phyloP scores from a whole-genome alignment of 345 rosid species.

The Camelina neglecta region DNA sequence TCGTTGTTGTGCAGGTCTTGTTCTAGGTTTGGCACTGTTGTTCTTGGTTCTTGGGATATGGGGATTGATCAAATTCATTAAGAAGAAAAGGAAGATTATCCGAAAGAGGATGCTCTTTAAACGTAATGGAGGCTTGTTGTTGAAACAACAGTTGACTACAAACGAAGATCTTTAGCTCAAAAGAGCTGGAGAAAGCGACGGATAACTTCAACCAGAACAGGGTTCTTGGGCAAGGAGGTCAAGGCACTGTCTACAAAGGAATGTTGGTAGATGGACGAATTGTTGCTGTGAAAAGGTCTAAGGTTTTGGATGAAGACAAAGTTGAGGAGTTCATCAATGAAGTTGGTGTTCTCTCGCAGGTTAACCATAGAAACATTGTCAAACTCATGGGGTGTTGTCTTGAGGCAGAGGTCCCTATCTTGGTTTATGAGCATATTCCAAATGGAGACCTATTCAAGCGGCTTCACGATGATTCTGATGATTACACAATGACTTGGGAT shows the following conservation, averaged over 20 bases:
- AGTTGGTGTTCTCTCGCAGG: slow-evolving; percentile 53
- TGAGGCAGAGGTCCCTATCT: slow-evolving; percentile 53
- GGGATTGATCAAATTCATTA: slow-evolving; percentile 31
- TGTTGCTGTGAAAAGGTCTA: slow-evolving; percentile 57
- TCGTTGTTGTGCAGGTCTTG: slow-evolving; percentile 14
- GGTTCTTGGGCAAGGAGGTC: slow-evolving; percentile 42
- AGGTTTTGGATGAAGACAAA: slow-evolving; percentile 47
- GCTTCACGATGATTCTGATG: slow-evolving; percentile 38
- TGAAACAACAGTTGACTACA: slow-evolving; percentile 43
- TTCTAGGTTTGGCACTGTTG: slow-evolving; percentile 14
- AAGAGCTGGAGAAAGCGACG: slow-evolving; percentile 43
- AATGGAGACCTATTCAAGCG: slow-evolving; percentile 53
- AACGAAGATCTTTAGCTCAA: slow-evolving; percentile 35
- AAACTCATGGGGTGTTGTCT: slow-evolving; percentile 59
- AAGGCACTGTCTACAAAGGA: slow-evolving; percentile 57
- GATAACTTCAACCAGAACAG: slow-evolving; percentile 36
- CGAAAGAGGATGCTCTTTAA: slow-evolving; percentile 38
- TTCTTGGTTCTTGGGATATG: slow-evolving; percentile 35
- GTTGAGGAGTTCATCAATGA: slow-evolving; percentile 59
- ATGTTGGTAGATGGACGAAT: slow-evolving; percentile 38
- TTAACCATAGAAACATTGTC: slow-evolving; percentile 55
- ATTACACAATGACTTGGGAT: slow-evolving; percentile 47
- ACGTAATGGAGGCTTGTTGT: slow-evolving; percentile 49
- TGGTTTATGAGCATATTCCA: slow-evolving; percentile 53
- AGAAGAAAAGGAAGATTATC: slow-evolving; percentile 30